Evolutionary conservation across 495 filamentous ascomycete genomes (phyloP).

Genomic region (Penicillium nucicola): DNA sequence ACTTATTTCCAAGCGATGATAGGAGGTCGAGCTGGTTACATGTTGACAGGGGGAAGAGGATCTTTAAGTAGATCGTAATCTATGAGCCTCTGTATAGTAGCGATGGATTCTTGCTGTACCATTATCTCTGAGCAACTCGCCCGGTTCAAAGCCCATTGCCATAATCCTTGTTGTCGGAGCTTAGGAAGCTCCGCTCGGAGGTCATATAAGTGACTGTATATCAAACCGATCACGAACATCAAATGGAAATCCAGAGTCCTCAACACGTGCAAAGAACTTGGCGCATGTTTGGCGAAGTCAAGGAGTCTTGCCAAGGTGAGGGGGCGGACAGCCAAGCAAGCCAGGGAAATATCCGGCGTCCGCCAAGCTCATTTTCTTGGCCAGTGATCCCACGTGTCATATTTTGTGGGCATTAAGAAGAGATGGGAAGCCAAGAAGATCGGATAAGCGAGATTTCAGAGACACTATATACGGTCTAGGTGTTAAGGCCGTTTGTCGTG

Average conservation of each 20-base stretch:
- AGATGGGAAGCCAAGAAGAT: too few species aligned
- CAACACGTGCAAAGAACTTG: slow-evolving; percentile 9
- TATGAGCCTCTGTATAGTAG: too few species aligned
- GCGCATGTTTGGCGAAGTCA: slow-evolving; percentile 5
- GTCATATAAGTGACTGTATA: not conserved
- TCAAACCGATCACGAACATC: slow-evolving; percentile 2
- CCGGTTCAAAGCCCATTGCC: too few species aligned
- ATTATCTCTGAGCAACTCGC: too few species aligned
- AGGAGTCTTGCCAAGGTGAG: slow-evolving; percentile 2
- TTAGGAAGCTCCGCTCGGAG: not conserved
- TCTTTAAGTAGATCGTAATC: too few species aligned
- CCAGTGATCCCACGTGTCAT: not conserved
- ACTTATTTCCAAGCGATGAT: slow-evolving; percentile 5
- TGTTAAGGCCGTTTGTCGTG: too few species aligned
- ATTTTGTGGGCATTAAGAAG: not conserved
- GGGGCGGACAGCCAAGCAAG: slow-evolving; percentile 2
- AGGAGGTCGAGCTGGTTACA: not conserved
- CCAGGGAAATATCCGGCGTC: not conserved
- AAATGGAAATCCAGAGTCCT: not conserved
- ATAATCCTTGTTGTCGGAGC: not conserved
- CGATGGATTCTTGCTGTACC: too few species aligned
- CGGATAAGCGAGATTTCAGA: too few species aligned
- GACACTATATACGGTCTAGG: too few species aligned
- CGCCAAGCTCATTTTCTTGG: not conserved
- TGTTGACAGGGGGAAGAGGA: not conserved